Evolutionary conservation across 2,329 filamentous ascomycete species (phyloP).

Genomic region (Neonectria magnoliae): DNA sequence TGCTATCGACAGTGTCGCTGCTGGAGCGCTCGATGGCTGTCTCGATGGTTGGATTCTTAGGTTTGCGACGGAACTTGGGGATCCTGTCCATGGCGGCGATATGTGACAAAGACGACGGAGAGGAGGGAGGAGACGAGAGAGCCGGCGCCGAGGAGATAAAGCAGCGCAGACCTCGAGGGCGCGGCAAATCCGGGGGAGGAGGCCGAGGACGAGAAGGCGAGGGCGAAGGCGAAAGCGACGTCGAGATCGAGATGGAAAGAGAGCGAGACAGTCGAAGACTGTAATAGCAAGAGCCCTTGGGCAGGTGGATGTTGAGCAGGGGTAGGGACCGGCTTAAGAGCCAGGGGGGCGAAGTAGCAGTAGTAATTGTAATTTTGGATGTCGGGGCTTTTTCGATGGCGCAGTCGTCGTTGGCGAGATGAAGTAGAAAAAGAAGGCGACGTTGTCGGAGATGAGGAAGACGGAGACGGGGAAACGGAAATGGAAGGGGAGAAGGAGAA

Average conservation of each 20-base stretch:
- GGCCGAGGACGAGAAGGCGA: constrained; percentile 17
- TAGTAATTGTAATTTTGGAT: constrained; percentile 23
- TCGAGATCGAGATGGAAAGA: constrained; percentile 29
- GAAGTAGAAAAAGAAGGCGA: constrained; percentile 15
- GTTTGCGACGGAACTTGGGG: constrained; percentile 55
- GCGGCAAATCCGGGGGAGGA: constrained; percentile 22
- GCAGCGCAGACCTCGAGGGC: constrained; percentile 25
- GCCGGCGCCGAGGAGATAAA: constrained; percentile 26
- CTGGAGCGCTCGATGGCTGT: constrained; percentile 50
- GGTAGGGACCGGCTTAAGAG: constrained; percentile 30
- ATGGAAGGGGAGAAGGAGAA: constrained; percentile 3
- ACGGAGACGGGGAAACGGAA: not conserved
- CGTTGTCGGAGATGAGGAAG: not conserved
- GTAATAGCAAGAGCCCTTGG: constrained; percentile 34
- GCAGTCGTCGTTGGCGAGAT: constrained; percentile 20
- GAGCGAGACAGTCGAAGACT: constrained; percentile 21
- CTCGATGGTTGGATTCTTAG: constrained; percentile 55
- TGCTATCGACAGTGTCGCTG: constrained; percentile 42
- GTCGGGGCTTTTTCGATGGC: constrained; percentile 26
- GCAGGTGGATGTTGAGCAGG: constrained; percentile 38
- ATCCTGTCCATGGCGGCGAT: constrained; percentile 52
- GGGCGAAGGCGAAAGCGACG: constrained; percentile 16
- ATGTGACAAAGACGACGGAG: constrained; percentile 5
- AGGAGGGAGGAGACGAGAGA: constrained; percentile 14
- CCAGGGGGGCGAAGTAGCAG: constrained; percentile 31